Evolutionary conservation across 495 filamentous ascomycete species (phyloP).

Genomic region (Filosporella fistucella): DNA sequence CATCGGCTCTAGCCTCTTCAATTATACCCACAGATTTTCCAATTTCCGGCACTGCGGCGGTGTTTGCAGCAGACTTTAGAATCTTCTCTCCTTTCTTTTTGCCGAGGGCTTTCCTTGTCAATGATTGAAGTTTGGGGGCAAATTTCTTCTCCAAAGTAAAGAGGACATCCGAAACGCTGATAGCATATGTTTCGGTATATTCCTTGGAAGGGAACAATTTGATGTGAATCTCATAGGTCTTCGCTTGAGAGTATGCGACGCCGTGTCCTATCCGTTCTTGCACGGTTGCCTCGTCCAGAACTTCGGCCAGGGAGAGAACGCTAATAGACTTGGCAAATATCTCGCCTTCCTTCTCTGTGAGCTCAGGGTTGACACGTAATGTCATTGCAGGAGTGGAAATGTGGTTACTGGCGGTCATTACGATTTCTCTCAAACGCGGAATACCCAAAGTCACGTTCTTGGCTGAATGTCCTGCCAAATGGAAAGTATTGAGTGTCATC

Average conservation of each 20-base stretch:
- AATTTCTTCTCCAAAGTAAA: slow-evolving; percentile 75
- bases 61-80: slow-evolving; percentile 42
- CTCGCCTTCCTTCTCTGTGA: slow-evolving; percentile 65
- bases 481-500: slow-evolving; percentile 99
- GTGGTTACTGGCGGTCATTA: slow-evolving; percentile 88
- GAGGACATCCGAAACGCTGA: slow-evolving; percentile 70
- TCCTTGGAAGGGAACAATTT: slow-evolving; percentile 80
- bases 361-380: slow-evolving; percentile 67
- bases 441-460: slow-evolving; percentile 99
- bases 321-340: slow-evolving; percentile 89
- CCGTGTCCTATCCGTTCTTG: slow-evolving; percentile 70
- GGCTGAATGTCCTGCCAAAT: slow-evolving; percentile 95
- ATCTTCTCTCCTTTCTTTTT: slow-evolving; percentile 64
- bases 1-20: slow-evolving; percentile 48
- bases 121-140: slow-evolving; percentile 59
- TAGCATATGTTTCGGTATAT: slow-evolving; percentile 81
- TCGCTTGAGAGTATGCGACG: slow-evolving; percentile 59
- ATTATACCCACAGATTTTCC: slow-evolving; percentile 70
- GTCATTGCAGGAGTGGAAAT: slow-evolving; percentile 95
- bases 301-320: slow-evolving; percentile 79
- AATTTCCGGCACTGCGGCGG: slow-evolving; percentile 72
- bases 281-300: slow-evolving; percentile 78
- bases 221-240: slow-evolving; percentile 79
- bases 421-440: slow-evolving; percentile 92
- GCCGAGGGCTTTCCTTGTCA: slow-evolving; percentile 72